Conservation (phyloP, 2,329 filamentous ascomycete species). For the Fusarium tupiense region DNA sequence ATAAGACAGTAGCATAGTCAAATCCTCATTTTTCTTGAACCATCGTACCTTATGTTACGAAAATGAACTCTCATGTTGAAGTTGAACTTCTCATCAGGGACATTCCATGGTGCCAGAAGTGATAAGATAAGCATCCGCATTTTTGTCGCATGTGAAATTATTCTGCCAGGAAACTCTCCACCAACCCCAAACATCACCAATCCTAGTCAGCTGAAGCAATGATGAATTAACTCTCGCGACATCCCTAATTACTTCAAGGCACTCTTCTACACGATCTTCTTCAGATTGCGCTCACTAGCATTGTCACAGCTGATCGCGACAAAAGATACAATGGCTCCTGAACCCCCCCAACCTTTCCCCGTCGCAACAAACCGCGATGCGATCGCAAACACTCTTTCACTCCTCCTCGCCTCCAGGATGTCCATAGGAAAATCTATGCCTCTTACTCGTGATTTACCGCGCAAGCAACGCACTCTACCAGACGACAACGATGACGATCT, state of each 20-base stretch:
- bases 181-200: constrained; percentile 26
- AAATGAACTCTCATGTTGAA: neutral
- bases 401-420: constrained; percentile 50
- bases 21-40: neutral
- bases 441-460: constrained; percentile 32
- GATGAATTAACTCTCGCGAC: neutral
- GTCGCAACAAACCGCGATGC: constrained; percentile 51
- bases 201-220: neutral
- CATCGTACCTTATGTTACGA: neutral
- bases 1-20: neutral
- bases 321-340: constrained; percentile 32
- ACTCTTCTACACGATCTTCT: neutral
- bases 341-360: constrained; percentile 45
- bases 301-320: neutral
- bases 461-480: constrained; percentile 1
- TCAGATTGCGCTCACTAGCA: neutral
- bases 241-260: too few relatives aligned
- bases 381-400: constrained; percentile 55
- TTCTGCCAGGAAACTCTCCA: constrained; percentile 28
- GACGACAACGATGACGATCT: constrained; percentile 43
- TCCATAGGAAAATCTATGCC: constrained; percentile 47
- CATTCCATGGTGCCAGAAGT: neutral
- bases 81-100: neutral
- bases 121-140: constrained; percentile 39
- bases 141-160: constrained; percentile 40